Base-by-base conservation (phyloP, 176 grass and related monocot species). In the Stipa capillata region DNA sequence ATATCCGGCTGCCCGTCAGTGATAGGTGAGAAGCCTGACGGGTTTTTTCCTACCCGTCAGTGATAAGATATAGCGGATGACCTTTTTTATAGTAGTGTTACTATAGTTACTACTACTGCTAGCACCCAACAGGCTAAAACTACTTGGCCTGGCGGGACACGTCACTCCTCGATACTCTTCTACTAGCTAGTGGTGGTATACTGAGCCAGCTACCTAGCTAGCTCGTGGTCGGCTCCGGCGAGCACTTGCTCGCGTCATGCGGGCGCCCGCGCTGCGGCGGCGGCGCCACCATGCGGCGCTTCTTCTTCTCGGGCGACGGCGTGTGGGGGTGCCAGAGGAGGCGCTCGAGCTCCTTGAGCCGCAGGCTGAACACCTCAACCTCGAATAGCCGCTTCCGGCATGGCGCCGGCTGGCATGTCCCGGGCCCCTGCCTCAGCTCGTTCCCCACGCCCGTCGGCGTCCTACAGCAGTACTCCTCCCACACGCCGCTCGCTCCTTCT, bases 341-440 rank as follows among this genome's bases (percentile, higher is more conserved):
- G 17, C 71, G 66, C 47, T 94, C 89, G 36, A 94, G 81, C 81
- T 94, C 89, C 10, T 94, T 89, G 29, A 87, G 84, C 60, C 84
- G 77, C 63, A 91, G 83, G 49, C 86, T 86, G 50, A 94, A 74
- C 64, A 91, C 82, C 84, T 94, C 92, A 71, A 89, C 77, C 89
- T 91, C 89, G 83, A 89, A 84, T 63, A 94, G 76, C 69, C 86
- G 81, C 83, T 90, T 91, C 89, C 90, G 82, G 92, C 89, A 89
- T 52, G 84, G 87, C 83, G 89, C 89, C 73, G 92, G 92, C 24
- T 86, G 92, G 71, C 92, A 94, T 15, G 80, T 89, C 9, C 24
- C 77, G 0, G 52, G 65, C 23, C 48, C 60, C 43, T 48, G 67
- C 67, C 76, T 85, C 79, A 94, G 77, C 57, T 73, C 73, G 77